A percentile compares a stretch with the other conserved stretches of the same genome.
These are phyloP conservation scores for Cadophora sp. DNA, from an alignment of 2,329 filamentous ascomycete species.

Conservation along the genomic window DNA sequence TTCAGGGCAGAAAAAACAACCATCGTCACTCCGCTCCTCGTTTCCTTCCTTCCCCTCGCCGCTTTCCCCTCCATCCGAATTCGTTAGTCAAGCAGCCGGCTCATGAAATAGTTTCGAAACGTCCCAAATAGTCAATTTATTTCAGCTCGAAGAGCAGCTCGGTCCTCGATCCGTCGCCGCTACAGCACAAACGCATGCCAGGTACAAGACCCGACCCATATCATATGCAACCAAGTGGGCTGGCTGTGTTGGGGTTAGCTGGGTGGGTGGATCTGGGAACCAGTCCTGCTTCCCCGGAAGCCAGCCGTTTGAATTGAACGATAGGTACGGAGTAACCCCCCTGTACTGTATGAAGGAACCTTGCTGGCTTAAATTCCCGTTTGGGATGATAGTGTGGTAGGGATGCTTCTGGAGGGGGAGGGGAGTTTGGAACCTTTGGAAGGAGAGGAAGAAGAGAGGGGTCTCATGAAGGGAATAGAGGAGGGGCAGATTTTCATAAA, in stretches of 20 bases:
- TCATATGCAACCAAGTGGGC: slow-evolving; percentile 16
- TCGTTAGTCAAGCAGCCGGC: background rate
- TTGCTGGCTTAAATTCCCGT: slow-evolving; percentile 11
- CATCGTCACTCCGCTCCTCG: slow-evolving; percentile 17
- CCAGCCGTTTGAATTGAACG: slow-evolving; percentile 14
- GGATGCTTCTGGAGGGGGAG: background rate
- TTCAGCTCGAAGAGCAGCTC: background rate
- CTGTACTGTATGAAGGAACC: slow-evolving; percentile 8
- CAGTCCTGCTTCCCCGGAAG: slow-evolving; percentile 36
- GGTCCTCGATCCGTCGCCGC: slow-evolving; percentile 1
- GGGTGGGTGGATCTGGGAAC: slow-evolving; percentile 22
- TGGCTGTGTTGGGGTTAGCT: background rate
- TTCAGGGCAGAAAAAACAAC: slow-evolving; percentile 8
- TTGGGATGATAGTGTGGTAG: slow-evolving; percentile 2
- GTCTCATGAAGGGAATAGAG: background rate
- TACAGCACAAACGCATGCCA: slow-evolving; percentile 30
- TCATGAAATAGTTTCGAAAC: background rate
- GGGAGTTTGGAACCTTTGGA: background rate
- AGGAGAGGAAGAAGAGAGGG: slow-evolving; percentile 3
- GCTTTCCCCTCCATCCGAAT: background rate
- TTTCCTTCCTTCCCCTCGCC: background rate
- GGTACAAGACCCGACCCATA: slow-evolving; percentile 29
- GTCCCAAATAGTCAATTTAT: background rate
- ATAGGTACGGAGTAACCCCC: too few relatives aligned
- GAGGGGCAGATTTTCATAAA: slow-evolving; percentile 9